Percentiles rank a stretch among this genome's conserved stretches.
Conservation (phyloP, 2,329 filamentous ascomycete species). For the Dactylellina drechsleri region DNA sequence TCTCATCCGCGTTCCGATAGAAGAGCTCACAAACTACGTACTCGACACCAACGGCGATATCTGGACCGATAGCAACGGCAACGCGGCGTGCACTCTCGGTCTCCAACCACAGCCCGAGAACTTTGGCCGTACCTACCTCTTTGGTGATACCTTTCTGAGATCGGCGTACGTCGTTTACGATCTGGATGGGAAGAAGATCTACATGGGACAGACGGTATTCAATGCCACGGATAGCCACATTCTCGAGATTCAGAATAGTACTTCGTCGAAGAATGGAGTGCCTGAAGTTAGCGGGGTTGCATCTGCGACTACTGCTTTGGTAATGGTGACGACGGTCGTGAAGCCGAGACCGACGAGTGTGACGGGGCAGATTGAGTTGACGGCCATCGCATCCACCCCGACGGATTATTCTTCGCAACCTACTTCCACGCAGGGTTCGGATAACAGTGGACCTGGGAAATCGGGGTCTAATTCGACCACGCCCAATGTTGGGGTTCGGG, state of each 20-base stretch:
- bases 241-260: conserved; percentile 68
- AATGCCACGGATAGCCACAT: conserved; percentile 67
- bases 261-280: conserved; percentile 62
- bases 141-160: conserved; percentile 77
- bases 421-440: not conserved
- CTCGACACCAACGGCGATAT: conserved; percentile 65
- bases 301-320: conserved; percentile 62
- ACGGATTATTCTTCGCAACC: not conserved
- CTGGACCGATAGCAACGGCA: conserved; percentile 68
- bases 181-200: conserved; percentile 76
- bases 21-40: conserved; percentile 70
- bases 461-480: not conserved
- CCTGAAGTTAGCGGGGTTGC: conserved; percentile 68
- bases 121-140: conserved; percentile 64
- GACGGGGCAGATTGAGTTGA: conserved; percentile 4
- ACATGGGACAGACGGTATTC: conserved; percentile 74
- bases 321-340: conserved; percentile 39
- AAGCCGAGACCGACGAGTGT: conserved; percentile 27
- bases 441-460: not conserved
- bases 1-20: conserved; percentile 64
- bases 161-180: conserved; percentile 82
- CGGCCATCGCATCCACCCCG: not conserved
- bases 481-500: conserved; percentile 11
- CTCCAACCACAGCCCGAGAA: conserved; percentile 69
- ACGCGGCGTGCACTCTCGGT: conserved; percentile 73